Conservation (phyloP, 1,284 basidiomycete genomes). For the Xerocomus amazonicus region DNA sequence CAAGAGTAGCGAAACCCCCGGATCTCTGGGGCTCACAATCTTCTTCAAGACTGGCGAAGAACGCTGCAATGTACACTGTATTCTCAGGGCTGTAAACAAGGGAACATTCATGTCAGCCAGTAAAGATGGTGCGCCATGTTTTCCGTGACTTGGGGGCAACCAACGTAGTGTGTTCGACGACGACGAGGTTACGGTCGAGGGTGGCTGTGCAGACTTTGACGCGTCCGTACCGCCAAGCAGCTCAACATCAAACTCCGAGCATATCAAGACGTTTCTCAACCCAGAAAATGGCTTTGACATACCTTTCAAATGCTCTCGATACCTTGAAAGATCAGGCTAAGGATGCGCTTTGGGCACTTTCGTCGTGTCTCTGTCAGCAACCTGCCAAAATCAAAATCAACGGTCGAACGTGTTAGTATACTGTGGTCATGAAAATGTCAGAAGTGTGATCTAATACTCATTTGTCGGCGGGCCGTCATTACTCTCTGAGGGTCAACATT, state of each 20-base stretch:
- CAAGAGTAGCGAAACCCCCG: too few species aligned
- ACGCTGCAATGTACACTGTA: too few species aligned
- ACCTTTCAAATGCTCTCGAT: slow-evolving; percentile 47
- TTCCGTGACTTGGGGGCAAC: too few species aligned
- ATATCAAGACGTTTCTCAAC: not conserved
- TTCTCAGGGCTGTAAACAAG: too few species aligned
- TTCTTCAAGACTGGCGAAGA: too few species aligned
- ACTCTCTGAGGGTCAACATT: slow-evolving; percentile 64
- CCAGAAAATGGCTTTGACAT: slow-evolving; percentile 27
- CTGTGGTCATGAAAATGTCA: not conserved
- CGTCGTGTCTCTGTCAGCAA: slow-evolving; percentile 76
- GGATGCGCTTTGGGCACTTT: slow-evolving; percentile 74
- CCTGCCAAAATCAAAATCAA: slow-evolving; percentile 89
- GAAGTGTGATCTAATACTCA: slow-evolving; percentile 1
- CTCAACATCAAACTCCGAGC: not conserved
- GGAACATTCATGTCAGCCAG: too few species aligned
- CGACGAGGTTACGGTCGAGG: not conserved
- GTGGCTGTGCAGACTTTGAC: slow-evolving; percentile 14
- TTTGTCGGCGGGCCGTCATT: slow-evolving; percentile 2
- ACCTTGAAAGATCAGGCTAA: slow-evolving; percentile 70
- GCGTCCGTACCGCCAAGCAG: not conserved
- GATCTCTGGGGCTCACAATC: too few species aligned
- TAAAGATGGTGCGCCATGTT: too few species aligned
- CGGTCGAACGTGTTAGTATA: slow-evolving; percentile 79
- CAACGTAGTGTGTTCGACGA: too few species aligned